Evolutionary conservation across 108 stramenopile genomes (phyloP).

Genomic region (Nannochloropsis gaditana): DNA sequence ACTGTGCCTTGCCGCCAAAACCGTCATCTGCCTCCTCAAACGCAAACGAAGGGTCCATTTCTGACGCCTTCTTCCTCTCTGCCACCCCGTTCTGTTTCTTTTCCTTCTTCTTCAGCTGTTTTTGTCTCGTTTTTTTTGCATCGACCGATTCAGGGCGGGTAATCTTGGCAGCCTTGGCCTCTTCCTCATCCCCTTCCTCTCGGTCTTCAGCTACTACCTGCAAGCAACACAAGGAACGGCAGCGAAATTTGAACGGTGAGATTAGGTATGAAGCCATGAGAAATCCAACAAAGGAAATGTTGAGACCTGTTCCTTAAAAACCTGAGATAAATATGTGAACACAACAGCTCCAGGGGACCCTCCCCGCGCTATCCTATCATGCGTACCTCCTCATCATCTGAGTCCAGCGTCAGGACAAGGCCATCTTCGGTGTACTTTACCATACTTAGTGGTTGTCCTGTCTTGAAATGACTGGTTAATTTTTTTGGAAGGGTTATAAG

Average conservation of each 20-base stretch:
- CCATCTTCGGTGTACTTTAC: not conserved
- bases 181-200: not conserved
- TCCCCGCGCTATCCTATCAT: not conserved
- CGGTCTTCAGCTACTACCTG: not conserved
- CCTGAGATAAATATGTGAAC: too few species aligned
- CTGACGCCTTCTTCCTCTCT: slow-evolving; percentile 10
- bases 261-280: too few species aligned
- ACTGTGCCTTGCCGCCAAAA: slow-evolving; percentile 8
- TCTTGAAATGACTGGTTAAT: too few species aligned
- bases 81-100: not conserved
- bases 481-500: too few species aligned
- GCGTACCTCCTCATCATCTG: not conserved
- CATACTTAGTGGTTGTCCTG: not conserved
- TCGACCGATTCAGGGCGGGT: not conserved
- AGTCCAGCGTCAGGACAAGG: not conserved
- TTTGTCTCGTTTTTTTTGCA: not conserved
- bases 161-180: not conserved
- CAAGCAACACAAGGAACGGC: too few species aligned
- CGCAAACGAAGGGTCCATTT: slow-evolving; percentile 34
- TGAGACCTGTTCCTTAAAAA: too few species aligned
- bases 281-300: too few species aligned
- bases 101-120: not conserved
- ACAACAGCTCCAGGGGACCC: too few species aligned
- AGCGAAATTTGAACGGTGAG: too few species aligned
- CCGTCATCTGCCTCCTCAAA: slow-evolving; percentile 39